Conservation (phyloP, 352 stramenopile species). For the Phytopythium sindhum region DNA sequence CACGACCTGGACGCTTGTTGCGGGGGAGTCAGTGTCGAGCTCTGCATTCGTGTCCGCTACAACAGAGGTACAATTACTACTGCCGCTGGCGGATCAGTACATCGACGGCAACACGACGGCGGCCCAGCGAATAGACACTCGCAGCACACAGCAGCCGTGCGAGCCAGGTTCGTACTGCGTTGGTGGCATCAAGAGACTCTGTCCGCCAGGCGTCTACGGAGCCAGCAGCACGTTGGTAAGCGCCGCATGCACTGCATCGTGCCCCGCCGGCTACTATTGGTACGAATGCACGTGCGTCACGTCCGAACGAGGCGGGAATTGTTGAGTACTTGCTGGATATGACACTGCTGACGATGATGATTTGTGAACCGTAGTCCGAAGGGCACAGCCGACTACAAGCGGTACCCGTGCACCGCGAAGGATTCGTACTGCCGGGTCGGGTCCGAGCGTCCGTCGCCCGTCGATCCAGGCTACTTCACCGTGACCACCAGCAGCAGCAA, state of each 20-base stretch:
- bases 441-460: constrained; percentile 29
- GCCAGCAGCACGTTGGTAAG: constrained; percentile 28
- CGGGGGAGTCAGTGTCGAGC: constrained; percentile 4
- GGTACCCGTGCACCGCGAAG: constrained; percentile 30
- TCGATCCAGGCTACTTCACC: constrained; percentile 49
- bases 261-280: constrained; percentile 67
- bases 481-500: constrained; percentile 13
- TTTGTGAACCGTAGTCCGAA: constrained; percentile 21
- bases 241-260: constrained; percentile 45
- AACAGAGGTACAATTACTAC: background rate
- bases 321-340: background rate
- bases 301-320: too few species aligned
- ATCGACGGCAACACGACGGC: constrained; percentile 35
- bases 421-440: constrained; percentile 46
- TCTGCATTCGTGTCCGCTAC: background rate
- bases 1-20: constrained; percentile 37
- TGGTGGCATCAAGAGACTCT: constrained; percentile 47
- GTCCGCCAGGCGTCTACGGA: constrained; percentile 49
- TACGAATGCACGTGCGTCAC: constrained; percentile 12
- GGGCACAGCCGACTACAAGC: constrained; percentile 36
- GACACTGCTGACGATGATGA: background rate
- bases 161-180: constrained; percentile 58
- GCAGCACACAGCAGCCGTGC: constrained; percentile 40
- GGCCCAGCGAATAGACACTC: constrained; percentile 31
- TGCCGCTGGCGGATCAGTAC: constrained; percentile 33